These are phyloP conservation scores for Mycena citricolor DNA, from an alignment of 1,284 basidiomycete genomes.

Conservation along the genomic window DNA sequence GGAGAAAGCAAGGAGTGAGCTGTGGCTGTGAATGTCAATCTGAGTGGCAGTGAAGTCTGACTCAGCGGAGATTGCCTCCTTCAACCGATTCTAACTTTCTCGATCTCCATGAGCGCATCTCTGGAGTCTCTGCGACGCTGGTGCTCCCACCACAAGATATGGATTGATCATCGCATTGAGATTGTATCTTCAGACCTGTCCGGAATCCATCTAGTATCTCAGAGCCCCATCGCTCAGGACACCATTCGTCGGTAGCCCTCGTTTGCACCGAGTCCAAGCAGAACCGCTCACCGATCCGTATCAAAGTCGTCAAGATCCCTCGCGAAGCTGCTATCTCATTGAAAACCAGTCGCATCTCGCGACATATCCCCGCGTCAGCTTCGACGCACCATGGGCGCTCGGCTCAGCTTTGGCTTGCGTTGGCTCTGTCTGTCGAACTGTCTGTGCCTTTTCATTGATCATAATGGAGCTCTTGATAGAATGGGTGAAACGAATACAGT, in stretches of 20 bases:
- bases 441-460: constrained; percentile 38
- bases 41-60: no score
- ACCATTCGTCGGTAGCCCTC: constrained; percentile 40
- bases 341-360: constrained; percentile 50
- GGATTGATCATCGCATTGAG: constrained; percentile 46
- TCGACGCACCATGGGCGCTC: constrained; percentile 52
- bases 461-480: constrained; percentile 15
- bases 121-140: constrained; percentile 40
- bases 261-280: constrained; percentile 5
- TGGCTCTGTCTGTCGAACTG: constrained; percentile 66
- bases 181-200: constrained; percentile 33
- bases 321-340: constrained; percentile 64
- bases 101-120: no score
- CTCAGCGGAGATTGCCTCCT: no score
- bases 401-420: constrained; percentile 57
- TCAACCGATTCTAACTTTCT: no score
- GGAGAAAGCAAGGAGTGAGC: neutral
- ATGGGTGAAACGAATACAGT: constrained; percentile 34
- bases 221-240: constrained; percentile 36
- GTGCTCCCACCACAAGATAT: constrained; percentile 45
- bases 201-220: constrained; percentile 42
- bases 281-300: constrained; percentile 4
- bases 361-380: constrained; percentile 39
- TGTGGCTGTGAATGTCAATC: constrained; percentile 1
- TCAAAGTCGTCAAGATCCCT: constrained; percentile 68